A percentile compares a stretch with the other conserved stretches of the same genome.
Evolutionary conservation across 2,329 filamentous ascomycete genomes (phyloP).

Genomic region (Colletotrichum gloeosporioides): DNA sequence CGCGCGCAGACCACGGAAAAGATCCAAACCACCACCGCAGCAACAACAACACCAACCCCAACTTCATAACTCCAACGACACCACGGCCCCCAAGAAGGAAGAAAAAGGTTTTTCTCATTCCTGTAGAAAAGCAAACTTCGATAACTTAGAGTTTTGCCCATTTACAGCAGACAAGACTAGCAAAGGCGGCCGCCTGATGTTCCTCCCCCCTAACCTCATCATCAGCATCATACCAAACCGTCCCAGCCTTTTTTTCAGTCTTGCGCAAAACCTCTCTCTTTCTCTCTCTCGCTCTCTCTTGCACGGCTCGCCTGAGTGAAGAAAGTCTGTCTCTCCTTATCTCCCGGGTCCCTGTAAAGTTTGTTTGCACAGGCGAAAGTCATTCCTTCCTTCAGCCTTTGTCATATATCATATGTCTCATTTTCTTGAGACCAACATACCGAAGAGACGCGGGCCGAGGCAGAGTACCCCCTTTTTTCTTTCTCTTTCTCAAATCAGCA

Average conservation of each 20-base stretch:
- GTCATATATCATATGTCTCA: neutral
- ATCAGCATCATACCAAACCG: neutral
- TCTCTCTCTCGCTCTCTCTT: neutral
- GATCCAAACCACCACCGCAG: neutral
- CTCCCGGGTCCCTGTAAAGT: neutral
- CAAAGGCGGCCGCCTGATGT: neutral
- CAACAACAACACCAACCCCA: neutral
- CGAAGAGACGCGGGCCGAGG: neutral
- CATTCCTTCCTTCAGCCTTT: neutral
- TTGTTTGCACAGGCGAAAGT: neutral
- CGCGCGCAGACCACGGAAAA: neutral
- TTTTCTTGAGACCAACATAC: neutral
- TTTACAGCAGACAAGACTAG: neutral
- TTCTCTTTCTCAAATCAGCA: neutral
- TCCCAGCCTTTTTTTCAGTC: neutral
- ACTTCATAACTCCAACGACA: neutral
- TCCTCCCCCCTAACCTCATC: neutral
- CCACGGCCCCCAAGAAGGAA: neutral
- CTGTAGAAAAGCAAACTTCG: neutral
- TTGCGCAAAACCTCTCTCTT: neutral
- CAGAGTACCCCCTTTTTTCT: neutral
- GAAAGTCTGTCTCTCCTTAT: neutral
- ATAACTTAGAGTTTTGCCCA: neutral
- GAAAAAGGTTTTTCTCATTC: neutral
- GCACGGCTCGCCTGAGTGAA: neutral